Base-by-base conservation (phyloP, 1,284 basidiomycete genomes). In the Ustilago nuda region DNA sequence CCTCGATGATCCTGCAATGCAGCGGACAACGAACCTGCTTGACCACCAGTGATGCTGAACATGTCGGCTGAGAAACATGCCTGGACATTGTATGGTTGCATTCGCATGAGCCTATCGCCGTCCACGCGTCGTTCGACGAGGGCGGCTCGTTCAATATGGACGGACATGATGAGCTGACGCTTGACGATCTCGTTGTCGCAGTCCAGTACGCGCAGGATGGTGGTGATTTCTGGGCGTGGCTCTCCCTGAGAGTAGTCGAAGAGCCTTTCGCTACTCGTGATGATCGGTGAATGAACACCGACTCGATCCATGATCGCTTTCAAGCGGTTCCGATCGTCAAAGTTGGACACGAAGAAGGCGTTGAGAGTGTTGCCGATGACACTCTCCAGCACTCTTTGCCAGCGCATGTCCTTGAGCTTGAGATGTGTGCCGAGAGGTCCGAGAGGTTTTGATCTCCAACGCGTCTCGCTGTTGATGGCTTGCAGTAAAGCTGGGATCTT, bases 371-470 rank as follows among this genome's bases (percentile, higher is more conserved):
- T 64, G 4, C 90, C 90, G 3, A 99, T 88, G 76, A 92, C 89
- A 17, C 87, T 87, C 43, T 93, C 90, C 72, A 98, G 85, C 8
- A 94, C 79, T 0, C 87, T 86, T 0, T 90, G 90, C 91, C 93
- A 99, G 36, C 85, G 87, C 73, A 88, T 87, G 66, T 97, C 93
- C 61, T 88, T 90, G 55, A 95, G 90, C 80, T 92, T 92, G 76
- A 99, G 91, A 83, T 98, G 87, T 0, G 95, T 94, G 0, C 97
- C 97, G 33, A 98, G 86, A 0, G 96, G 95, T 15, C 84, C 84
- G 15, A 84, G 50, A 12, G 83, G 83, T 46, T 65, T 73, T 2
- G 57, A 33, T 15, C 51, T 56, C 84, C 84, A 85, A 23, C 77
- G 62, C 17, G 84, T 87, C 41, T 91, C 88, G 9, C 92, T 92